These are phyloP conservation scores for Botryotinia narcissicola DNA, from an alignment of 2,329 filamentous ascomycete genomes.

Conservation along the genomic window DNA sequence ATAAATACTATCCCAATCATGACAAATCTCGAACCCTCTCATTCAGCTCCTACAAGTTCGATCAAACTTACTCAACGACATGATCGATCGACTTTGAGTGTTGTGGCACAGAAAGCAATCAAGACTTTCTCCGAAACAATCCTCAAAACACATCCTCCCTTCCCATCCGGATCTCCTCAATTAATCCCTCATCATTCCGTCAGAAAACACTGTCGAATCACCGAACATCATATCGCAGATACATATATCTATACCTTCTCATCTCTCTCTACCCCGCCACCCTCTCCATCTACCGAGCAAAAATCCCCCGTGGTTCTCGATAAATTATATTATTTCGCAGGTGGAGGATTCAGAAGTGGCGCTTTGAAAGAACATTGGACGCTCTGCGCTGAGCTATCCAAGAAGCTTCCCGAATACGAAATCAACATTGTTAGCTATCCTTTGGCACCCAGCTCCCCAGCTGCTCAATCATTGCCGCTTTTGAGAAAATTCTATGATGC, in stretches of 20 bases:
- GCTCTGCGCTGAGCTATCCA: neutral
- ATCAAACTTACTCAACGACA: conserved; percentile 12
- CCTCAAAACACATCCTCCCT: conserved; percentile 2
- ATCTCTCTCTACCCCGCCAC: neutral
- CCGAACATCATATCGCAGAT: neutral
- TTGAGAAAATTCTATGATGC: neutral
- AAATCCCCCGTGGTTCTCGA: neutral
- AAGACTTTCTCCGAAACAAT: conserved; percentile 1
- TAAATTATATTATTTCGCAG: conserved; percentile 8
- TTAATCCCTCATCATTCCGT: neutral
- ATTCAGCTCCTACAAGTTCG: neutral
- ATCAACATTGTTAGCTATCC: conserved; percentile 1
- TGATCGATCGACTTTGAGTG: conserved; percentile 1
- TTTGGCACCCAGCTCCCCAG: neutral
- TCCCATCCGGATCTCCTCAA: neutral
- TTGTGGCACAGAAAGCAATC: neutral
- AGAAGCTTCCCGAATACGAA: neutral
- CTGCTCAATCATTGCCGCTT: neutral
- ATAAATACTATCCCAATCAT: neutral
- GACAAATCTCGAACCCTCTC: neutral
- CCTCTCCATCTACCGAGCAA: neutral
- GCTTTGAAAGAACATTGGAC: conserved; percentile 1
- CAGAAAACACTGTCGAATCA: conserved; percentile 1
- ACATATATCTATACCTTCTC: neutral
- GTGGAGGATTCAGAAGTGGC: neutral